These are phyloP conservation scores for Chrysanthemum lavandulifolium DNA, from an alignment of 129 eudicot species.

Conservation along the genomic window DNA sequence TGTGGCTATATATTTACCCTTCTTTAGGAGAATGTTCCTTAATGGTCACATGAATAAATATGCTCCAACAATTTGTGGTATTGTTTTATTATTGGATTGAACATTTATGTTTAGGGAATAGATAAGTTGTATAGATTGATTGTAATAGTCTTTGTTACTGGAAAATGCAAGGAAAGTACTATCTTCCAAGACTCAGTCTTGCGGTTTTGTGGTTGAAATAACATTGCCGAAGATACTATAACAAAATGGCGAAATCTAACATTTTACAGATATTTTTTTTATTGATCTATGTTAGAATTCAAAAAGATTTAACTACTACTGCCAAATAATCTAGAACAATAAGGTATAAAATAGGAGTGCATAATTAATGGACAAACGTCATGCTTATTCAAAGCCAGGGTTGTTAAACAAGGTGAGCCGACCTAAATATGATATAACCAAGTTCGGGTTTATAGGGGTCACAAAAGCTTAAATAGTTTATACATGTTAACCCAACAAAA, in stretches of 20 bases:
- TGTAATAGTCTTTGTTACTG: neutral
- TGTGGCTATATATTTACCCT: too few relatives aligned
- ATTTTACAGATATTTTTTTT: too few relatives aligned
- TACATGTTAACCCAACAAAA: too few relatives aligned
- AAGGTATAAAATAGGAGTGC: neutral
- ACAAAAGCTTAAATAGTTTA: too few relatives aligned
- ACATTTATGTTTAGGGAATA: constrained; percentile 2
- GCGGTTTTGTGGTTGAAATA: neutral
- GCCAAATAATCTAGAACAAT: neutral
- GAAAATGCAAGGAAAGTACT: neutral
- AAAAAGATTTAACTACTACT: constrained; percentile 9
- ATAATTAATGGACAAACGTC: constrained; percentile 24
- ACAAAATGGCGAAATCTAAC: neutral
- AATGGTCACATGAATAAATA: too few relatives aligned
- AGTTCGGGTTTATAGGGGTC: too few relatives aligned
- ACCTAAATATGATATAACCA: too few relatives aligned
- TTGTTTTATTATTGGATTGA: too few relatives aligned
- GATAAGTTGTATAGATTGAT: constrained; percentile 24
- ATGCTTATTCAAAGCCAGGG: constrained; percentile 24
- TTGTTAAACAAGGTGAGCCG: too few relatives aligned
- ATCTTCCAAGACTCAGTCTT: neutral
- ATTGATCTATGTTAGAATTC: constrained; percentile 7
- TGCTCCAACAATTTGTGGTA: too few relatives aligned
- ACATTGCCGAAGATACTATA: neutral
- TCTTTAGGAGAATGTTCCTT: too few relatives aligned